Evolutionary conservation across 1,284 basidiomycete genomes (phyloP).

Genomic region (Pisolithus thermaeus): DNA sequence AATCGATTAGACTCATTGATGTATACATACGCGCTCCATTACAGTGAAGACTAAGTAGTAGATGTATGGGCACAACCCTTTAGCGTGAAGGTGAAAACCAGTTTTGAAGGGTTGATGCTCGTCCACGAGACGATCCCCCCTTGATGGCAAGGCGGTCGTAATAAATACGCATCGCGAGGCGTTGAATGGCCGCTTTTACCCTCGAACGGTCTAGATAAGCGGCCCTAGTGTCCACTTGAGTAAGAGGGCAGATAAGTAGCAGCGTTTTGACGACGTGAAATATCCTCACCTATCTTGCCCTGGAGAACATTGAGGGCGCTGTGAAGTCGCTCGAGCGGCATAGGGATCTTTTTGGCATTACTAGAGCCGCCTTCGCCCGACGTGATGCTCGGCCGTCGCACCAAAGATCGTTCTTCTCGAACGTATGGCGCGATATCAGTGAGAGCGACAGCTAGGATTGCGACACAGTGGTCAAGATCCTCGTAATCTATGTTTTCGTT

Average conservation of each 20-base stretch:
- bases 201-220: conserved; percentile 67
- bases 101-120: conserved; percentile 23
- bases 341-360: conserved; percentile 31
- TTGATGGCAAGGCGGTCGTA: conserved; percentile 47
- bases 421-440: conserved; percentile 54
- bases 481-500: conserved; percentile 50
- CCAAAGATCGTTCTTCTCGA: conserved; percentile 35
- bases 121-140: conserved; percentile 13
- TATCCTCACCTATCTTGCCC: conserved; percentile 54
- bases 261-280: neutral
- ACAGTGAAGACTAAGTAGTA: no score
- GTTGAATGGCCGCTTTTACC: conserved; percentile 59
- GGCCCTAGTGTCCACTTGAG: conserved; percentile 60
- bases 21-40: no score
- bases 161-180: conserved; percentile 53
- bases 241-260: conserved; percentile 1
- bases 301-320: conserved; percentile 46
- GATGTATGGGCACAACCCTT: no score
- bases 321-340: conserved; percentile 44
- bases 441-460: conserved; percentile 51
- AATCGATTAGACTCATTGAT: no score
- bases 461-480: conserved; percentile 46
- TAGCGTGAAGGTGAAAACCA: conserved; percentile 22
- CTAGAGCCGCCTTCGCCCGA: conserved; percentile 24
- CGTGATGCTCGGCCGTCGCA: conserved; percentile 9